Base-by-base conservation (phyloP, 257 asterid species). In the Cordia subcordata region DNA sequence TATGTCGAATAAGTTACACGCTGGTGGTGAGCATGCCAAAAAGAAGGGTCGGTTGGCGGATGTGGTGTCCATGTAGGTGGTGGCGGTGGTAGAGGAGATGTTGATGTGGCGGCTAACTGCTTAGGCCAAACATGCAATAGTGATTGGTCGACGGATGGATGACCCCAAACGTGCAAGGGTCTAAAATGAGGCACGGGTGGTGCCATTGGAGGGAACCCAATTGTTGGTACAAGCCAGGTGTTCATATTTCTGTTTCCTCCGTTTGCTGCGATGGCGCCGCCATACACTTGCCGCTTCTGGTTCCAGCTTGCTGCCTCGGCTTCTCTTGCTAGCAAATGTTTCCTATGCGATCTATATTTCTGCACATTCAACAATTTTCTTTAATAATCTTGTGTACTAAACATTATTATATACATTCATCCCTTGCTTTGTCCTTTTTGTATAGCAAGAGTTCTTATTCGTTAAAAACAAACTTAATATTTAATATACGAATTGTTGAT, bases 141-240 rank as follows among this genome's bases (percentile, higher is more conserved):
- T 50, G 96, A 75, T 73, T 85, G 98, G 88, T 79, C 86, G 70
- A 78, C 69, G 13, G 93, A 72, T 62, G 98, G 98, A 46, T 92
- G 96, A 66, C 97, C 97, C 97, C 97, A 90, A 37, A 90, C 96
- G 55, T 87, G 97, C 57, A 90, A 75, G 61, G 96, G 96, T 76
- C 90, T 80, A 70, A 70, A 72, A 67, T 76, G 93, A 42, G 47
- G 47, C 47, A 42, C 10, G 4, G 47, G 47, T 67, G 87, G 93
- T 63, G 85, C 77, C 75, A 75, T 52, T 4, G 85, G 85, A 20
- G 81, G 42, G 65, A 87, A 82, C 12, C 92, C 88, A 20, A 82
- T 78, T 45, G 82, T 77, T 8, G 97, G 94, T 49, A 82, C 85
- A 58, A 66, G 72, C 87, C 87, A 84, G 37, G 79, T 75, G 54